A percentile compares a stretch with the other conserved stretches of the same genome.
Evolutionary conservation across 192 early-diverging fungal species (phyloP).

Genomic region (Coemansia interrupta): DNA sequence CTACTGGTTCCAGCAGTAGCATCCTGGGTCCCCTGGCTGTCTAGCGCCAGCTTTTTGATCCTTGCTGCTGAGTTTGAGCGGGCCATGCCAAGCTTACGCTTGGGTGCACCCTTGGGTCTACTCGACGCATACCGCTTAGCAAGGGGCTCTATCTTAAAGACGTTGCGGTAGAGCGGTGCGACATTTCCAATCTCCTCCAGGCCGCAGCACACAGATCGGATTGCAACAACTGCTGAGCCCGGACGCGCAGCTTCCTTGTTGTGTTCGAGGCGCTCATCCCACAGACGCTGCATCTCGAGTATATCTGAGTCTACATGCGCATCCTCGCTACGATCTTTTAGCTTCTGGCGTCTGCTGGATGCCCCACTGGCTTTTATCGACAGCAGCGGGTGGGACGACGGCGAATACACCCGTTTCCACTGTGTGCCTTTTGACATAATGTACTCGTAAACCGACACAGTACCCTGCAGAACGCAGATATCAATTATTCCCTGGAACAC

Average conservation of each 20-base stretch:
- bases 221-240: constrained; percentile 15
- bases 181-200: constrained; percentile 33
- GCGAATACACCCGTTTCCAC: constrained; percentile 51
- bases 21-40: background rate
- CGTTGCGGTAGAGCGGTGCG: constrained; percentile 25
- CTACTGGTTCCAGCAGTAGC: background rate
- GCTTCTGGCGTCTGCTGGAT: background rate
- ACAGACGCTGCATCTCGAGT: constrained; percentile 16
- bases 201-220: constrained; percentile 35
- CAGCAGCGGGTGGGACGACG: constrained; percentile 42
- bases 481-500: constrained; percentile 45
- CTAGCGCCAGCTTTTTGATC: constrained; percentile 2
- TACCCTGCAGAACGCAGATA: constrained; percentile 32
- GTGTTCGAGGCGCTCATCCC: background rate
- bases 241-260: background rate
- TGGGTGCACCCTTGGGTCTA: constrained; percentile 12
- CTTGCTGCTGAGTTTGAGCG: constrained; percentile 10
- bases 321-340: background rate
- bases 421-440: background rate
- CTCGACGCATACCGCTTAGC: constrained; percentile 11
- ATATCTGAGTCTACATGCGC: background rate
- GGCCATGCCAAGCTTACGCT: constrained; percentile 19
- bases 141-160: constrained; percentile 26
- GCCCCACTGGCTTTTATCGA: constrained; percentile 5
- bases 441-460: constrained; percentile 31